Conservation (phyloP, 2,329 filamentous ascomycete genomes). For the Acephala macrosclerotiorum region DNA sequence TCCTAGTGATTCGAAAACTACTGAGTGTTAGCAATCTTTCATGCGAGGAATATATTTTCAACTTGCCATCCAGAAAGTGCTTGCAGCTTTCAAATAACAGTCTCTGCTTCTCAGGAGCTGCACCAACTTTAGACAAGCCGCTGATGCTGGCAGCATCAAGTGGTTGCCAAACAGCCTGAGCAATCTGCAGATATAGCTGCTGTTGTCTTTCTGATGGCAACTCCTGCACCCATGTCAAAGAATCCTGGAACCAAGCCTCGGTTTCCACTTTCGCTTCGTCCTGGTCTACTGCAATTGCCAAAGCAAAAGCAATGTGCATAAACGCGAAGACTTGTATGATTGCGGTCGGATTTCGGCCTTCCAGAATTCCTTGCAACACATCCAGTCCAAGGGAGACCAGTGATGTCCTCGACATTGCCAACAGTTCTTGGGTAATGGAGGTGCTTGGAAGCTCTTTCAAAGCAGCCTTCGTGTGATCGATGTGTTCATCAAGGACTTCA, state of each 20-base stretch:
- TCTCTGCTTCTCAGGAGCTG: constrained; percentile 19
- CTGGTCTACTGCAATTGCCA: constrained; percentile 33
- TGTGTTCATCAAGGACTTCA: constrained; percentile 37
- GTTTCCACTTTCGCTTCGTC: constrained; percentile 32
- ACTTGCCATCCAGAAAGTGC: constrained; percentile 37
- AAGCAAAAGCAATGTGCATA: constrained; percentile 39
- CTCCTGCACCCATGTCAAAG: constrained; percentile 30
- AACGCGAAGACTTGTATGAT: constrained; percentile 39
- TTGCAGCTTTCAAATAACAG: constrained; percentile 28
- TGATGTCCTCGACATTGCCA: constrained; percentile 36
- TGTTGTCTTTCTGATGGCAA: constrained; percentile 32
- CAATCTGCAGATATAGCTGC: constrained; percentile 33
- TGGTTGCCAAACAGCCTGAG: constrained; percentile 36
- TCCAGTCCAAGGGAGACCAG: constrained; percentile 38
- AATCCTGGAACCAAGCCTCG: constrained; percentile 36
- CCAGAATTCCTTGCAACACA: constrained; percentile 35
- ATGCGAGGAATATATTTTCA: background rate
- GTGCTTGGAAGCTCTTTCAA: constrained; percentile 30
- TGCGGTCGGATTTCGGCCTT: constrained; percentile 37
- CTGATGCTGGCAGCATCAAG: constrained; percentile 18
- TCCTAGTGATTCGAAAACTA: constrained; percentile 33
- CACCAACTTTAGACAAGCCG: background rate
- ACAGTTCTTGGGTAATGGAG: constrained; percentile 31
- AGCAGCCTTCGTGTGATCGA: constrained; percentile 33
- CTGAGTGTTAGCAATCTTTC: constrained; percentile 15